These are phyloP conservation scores for Stagonosporopsis tanaceti DNA, from an alignment of 2,329 filamentous ascomycete genomes.

Conservation along the genomic window DNA sequence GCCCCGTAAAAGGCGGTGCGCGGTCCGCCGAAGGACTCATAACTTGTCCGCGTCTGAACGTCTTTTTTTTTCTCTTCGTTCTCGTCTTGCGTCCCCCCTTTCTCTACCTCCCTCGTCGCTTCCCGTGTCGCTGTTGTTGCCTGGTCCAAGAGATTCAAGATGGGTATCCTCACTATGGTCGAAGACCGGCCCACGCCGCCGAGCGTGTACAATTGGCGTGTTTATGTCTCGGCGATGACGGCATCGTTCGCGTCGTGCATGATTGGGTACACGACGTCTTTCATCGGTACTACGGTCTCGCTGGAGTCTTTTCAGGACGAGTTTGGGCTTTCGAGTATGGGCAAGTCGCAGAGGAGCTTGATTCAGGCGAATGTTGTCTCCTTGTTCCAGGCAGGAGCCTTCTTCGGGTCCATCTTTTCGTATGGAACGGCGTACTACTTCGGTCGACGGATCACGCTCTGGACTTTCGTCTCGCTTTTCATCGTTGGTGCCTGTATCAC, in stretches of 20 bases:
- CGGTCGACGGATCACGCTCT: conserved; percentile 66
- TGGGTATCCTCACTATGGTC: conserved; percentile 47
- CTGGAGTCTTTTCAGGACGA: conserved; percentile 73
- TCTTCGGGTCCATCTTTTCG: conserved; percentile 70
- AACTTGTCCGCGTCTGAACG: background rate
- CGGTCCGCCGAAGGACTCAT: conserved; percentile 6
- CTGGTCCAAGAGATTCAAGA: conserved; percentile 18
- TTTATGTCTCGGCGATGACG: conserved; percentile 63
- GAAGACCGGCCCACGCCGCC: conserved; percentile 62
- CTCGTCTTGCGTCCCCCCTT: background rate
- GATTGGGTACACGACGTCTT: conserved; percentile 74
- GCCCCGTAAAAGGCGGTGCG: conserved; percentile 19
- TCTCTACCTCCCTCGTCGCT: background rate
- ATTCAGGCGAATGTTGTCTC: conserved; percentile 80
- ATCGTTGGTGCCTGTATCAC: conserved; percentile 74
- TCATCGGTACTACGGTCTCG: conserved; percentile 77
- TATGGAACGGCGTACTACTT: conserved; percentile 72
- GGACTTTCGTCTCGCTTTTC: conserved; percentile 64
- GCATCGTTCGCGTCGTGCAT: conserved; percentile 66
- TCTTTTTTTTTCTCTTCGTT: background rate
- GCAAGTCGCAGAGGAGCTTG: conserved; percentile 59
- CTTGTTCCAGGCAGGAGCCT: conserved; percentile 82
- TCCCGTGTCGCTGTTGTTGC: no score
- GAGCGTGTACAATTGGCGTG: conserved; percentile 67
- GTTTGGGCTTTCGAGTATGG: conserved; percentile 68